phyloP scores from a whole-genome alignment of 192 early-diverging fungal species.

The Physocladia obscura region DNA sequence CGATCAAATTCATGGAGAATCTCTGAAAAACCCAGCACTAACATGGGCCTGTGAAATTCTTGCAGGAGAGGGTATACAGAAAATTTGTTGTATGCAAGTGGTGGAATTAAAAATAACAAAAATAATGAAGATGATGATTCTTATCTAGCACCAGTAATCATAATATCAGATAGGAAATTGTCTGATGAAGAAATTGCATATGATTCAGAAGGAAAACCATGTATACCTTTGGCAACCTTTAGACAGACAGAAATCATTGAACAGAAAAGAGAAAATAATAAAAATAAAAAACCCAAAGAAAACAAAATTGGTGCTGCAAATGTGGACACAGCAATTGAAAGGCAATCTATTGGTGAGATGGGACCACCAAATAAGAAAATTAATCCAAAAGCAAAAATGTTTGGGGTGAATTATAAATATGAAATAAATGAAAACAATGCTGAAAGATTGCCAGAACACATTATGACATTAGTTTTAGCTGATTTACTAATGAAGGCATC shows the following conservation, averaged over 20 bases:
- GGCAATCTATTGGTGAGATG: background rate
- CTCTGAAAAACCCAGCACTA: too few species aligned
- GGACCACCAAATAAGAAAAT: background rate
- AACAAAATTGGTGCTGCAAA: background rate
- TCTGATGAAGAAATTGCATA: background rate
- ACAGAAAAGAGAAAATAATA: background rate
- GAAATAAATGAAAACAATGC: too few species aligned
- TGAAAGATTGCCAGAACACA: background rate
- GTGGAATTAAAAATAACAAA: too few species aligned
- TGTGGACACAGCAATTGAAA: background rate
- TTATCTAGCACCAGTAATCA: too few species aligned
- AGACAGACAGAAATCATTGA: too few species aligned
- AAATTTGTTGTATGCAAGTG: too few species aligned
- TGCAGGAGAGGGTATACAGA: too few species aligned
- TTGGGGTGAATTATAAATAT: too few species aligned
- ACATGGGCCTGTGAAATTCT: too few species aligned
- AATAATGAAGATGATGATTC: too few species aligned
- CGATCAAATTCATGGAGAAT: too few species aligned
- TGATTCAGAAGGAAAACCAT: background rate
- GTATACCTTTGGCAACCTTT: background rate
- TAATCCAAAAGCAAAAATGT: too few species aligned
- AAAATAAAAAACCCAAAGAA: background rate
- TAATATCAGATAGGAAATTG: background rate
- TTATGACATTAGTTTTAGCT: background rate
- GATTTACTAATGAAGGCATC: background rate